Conservation (phyloP, 129 eudicot genomes). For the Lactuca saligna region DNA sequence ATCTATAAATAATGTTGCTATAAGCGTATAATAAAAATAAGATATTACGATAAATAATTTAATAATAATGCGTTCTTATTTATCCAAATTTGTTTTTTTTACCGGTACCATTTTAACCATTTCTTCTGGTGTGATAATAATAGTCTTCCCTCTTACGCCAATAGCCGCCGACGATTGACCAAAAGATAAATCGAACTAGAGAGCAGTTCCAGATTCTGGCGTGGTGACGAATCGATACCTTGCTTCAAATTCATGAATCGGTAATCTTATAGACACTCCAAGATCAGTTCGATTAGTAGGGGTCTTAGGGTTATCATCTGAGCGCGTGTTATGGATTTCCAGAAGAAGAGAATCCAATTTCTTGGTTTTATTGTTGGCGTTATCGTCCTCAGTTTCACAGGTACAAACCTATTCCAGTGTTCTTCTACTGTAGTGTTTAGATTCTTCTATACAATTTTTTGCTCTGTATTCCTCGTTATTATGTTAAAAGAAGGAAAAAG, state of each 20-base stretch:
- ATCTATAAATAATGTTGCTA: too few species aligned
- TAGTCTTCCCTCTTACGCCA: not conserved
- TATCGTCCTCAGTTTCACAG: conserved; percentile 35
- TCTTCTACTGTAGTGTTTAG: not conserved
- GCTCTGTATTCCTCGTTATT: not conserved
- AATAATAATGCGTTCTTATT: too few species aligned
- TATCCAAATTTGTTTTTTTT: too few species aligned
- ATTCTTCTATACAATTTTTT: conserved; percentile 9
- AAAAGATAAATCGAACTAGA: not conserved
- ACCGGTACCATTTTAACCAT: not conserved
- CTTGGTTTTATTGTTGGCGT: conserved; percentile 18
- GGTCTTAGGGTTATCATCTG: conserved; percentile 17
- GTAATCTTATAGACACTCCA: conserved; percentile 11
- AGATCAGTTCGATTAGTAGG: conserved; percentile 3
- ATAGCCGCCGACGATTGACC: not conserved
- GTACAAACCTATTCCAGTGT: conserved; percentile 9
- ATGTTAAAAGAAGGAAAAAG: not conserved
- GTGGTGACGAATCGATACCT: conserved; percentile 25
- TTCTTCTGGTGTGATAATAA: not conserved
- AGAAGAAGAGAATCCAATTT: conserved; percentile 33
- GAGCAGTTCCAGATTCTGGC: conserved; percentile 10
- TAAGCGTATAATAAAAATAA: too few species aligned
- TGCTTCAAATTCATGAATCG: conserved; percentile 10
- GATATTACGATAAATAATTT: too few species aligned
- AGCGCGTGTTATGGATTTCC: conserved; percentile 22